Conservation (phyloP, 192 early-diverging fungal species). For the Coemansia sp. region DNA sequence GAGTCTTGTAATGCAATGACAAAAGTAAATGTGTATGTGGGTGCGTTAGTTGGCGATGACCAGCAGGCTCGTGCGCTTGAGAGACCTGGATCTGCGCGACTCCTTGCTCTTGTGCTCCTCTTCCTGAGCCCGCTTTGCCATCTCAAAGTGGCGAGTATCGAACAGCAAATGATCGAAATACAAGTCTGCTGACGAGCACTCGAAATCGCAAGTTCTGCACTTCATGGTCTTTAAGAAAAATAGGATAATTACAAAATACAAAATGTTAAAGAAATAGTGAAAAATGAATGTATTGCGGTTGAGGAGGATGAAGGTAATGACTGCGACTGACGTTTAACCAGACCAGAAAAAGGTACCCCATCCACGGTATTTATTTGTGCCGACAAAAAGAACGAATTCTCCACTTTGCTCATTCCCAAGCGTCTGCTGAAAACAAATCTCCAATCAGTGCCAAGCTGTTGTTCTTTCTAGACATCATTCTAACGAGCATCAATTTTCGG, state of each 20-base stretch:
- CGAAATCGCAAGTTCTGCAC: slow-evolving; percentile 51
- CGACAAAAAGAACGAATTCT: neutral
- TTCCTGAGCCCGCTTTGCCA: slow-evolving; percentile 28
- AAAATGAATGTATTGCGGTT: neutral
- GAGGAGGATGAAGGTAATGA: neutral
- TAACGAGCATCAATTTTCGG: neutral
- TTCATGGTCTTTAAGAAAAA: slow-evolving; percentile 28
- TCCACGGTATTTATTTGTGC: neutral
- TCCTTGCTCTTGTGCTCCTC: slow-evolving; percentile 26
- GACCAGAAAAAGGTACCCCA: neutral
- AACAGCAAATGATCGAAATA: slow-evolving; percentile 53
- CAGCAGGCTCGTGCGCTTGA: slow-evolving; percentile 32
- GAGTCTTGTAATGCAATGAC: neutral
- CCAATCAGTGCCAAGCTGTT: neutral
- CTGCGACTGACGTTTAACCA: neutral
- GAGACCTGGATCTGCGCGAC: slow-evolving; percentile 32
- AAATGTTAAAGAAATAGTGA: neutral
- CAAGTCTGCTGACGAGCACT: slow-evolving; percentile 47
- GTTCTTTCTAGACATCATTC: neutral
- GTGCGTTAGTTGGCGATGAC: slow-evolving; percentile 7
- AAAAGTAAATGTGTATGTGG: neutral
- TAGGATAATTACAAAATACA: neutral
- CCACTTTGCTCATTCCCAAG: neutral
- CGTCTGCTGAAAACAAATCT: neutral
- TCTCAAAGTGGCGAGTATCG: slow-evolving; percentile 41